Evolutionary conservation across 2,329 filamentous ascomycete species (phyloP), one percentile per base, ranked within the genome.

Genomic region (Torrubiellomyces zombiae): DNA sequence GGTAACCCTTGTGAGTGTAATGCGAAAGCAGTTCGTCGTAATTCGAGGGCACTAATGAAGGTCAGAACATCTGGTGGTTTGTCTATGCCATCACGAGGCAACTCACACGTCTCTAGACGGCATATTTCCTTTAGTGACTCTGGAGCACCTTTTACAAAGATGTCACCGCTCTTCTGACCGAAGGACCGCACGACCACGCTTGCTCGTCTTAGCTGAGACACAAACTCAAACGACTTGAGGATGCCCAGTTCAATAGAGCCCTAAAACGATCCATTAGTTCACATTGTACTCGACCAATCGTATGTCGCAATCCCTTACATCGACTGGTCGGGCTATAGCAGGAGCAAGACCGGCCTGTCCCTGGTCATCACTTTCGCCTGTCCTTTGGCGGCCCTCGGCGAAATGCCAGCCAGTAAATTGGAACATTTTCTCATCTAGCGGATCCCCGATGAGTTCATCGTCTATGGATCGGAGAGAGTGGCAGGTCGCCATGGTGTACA

Each of bases 111-210:
- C 35, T 85, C 77, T 1, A 78, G 62, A 8, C 67, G 65, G 50
- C 89, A 98, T 20, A 98, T 95, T 13, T 89, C 82, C 35, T 75
- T 79, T 76, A 98, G 92, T 39, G 82, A 86, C 50, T 98, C 89
- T 2, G 89, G 89, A 6, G 91, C 89, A 16, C 89, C 89, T 49
- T 98, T 98, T 32, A 95, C 86, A 47, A 82, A 98, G 20, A 95
- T 67, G 38, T 83, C 77, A 21, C 75, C 85, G 32, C 79, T 83
- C 37, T 72, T 74, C 32, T 81, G 73, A 5, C 85, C 82, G 45
- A 92, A 92, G 24, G 81, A 77, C 28, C 85, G 70, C 10, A 94
- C 83, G 32, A 98, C 67, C 10, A 95, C 89, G 52, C 86, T 95
- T 8, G 89, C 83, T 38, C 89, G 72, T 31, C 89, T 74, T 17